A percentile compares a stretch with the other conserved stretches of the same genome.
phyloP scores from a whole-genome alignment of 2,329 filamentous ascomycete genomes.

The Amauroascus verrucosus region DNA sequence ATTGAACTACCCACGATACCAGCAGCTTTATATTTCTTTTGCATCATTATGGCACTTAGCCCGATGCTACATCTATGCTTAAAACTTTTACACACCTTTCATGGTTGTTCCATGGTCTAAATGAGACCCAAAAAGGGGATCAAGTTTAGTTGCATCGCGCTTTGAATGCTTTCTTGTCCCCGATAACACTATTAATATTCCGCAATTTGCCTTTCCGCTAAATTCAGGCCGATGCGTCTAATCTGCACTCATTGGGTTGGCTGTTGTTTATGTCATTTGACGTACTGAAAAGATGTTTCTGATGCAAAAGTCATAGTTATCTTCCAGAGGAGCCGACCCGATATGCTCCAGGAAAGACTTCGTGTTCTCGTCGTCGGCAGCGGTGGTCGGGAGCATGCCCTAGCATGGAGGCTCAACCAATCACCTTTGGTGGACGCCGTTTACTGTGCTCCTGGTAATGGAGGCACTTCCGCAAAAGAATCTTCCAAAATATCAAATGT shows the following conservation, averaged over 20 bases:
- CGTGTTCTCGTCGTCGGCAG: conserved; percentile 81
- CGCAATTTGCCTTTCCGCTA: too few species aligned
- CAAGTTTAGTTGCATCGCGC: too few species aligned
- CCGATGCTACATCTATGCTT: too few species aligned
- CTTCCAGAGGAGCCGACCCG: conserved; percentile 5
- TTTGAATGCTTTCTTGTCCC: too few species aligned
- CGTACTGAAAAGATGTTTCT: too few species aligned
- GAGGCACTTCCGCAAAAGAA: conserved; percentile 60
- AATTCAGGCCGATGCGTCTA: too few species aligned
- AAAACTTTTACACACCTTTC: too few species aligned
- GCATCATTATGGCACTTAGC: not conserved
- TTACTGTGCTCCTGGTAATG: conserved; percentile 63
- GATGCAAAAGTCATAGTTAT: not conserved
- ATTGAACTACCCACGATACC: not conserved
- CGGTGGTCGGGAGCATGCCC: conserved; percentile 85
- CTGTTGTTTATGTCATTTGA: too few species aligned
- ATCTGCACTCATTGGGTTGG: not conserved
- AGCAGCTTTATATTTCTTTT: not conserved
- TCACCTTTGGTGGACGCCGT: conserved; percentile 70
- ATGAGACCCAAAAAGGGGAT: too few species aligned
- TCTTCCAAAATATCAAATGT: conserved; percentile 62
- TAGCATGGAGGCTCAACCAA: conserved; percentile 87
- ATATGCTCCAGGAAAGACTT: conserved; percentile 41
- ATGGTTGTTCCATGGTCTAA: too few species aligned
- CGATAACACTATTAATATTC: too few species aligned